These are phyloP conservation scores for Aspergillus aculeatinus DNA, from an alignment of 2,329 filamentous ascomycete species.

Conservation along the genomic window DNA sequence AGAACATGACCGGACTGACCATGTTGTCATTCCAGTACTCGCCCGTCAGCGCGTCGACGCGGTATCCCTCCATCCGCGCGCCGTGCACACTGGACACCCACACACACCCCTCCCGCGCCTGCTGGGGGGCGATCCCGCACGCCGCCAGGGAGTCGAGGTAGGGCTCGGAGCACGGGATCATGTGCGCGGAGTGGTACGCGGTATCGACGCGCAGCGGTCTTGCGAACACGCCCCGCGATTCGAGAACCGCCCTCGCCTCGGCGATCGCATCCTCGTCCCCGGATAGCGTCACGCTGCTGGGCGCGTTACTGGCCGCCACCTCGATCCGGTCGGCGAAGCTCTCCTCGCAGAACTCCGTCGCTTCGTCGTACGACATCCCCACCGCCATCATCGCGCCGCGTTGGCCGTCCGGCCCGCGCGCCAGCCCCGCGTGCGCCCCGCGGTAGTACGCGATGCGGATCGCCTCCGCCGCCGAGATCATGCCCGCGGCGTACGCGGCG, in stretches of 20 bases:
- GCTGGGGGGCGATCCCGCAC: background rate
- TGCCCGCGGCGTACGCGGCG: constrained; percentile 49
- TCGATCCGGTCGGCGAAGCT: constrained; percentile 23
- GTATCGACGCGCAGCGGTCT: constrained; percentile 39
- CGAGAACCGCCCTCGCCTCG: constrained; percentile 24
- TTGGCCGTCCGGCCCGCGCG: constrained; percentile 7
- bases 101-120: background rate
- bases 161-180: constrained; percentile 28
- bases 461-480: constrained; percentile 40
- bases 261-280: constrained; percentile 39
- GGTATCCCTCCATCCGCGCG: constrained; percentile 25
- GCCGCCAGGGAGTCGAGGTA: constrained; percentile 19
- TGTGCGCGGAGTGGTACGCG: constrained; percentile 47
- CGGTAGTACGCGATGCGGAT: constrained; percentile 48
- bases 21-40: constrained; percentile 44
- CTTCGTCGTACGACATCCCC: constrained; percentile 36
- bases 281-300: constrained; percentile 42
- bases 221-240: constrained; percentile 34
- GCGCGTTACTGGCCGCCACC: constrained; percentile 39
- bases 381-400: constrained; percentile 51
- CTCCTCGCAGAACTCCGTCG: constrained; percentile 18
- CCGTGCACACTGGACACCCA: constrained; percentile 23
- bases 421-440: constrained; percentile 31
- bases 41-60: background rate
- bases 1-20: constrained; percentile 37